phyloP scores from a whole-genome alignment of 805 yeast genomes.

The Monosporozyma servazzii region DNA sequence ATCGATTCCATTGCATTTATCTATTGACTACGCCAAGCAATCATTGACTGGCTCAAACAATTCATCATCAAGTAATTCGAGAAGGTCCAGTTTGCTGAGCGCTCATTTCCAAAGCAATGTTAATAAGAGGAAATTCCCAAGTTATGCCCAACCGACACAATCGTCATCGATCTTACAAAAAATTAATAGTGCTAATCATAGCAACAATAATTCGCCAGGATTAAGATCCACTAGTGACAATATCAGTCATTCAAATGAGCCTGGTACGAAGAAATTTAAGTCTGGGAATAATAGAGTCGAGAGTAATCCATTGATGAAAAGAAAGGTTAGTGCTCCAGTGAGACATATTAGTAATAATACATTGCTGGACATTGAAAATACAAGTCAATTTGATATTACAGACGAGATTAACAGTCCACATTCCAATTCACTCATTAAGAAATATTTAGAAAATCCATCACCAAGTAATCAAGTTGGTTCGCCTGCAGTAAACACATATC shows the following conservation, averaged over 20 bases:
- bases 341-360: not conserved
- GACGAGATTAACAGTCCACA: conserved; percentile 19
- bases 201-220: not conserved
- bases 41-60: conserved; percentile 1
- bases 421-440: conserved; percentile 21
- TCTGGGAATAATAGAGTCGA: conserved; percentile 1
- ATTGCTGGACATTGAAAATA: not conserved
- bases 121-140: conserved; percentile 17
- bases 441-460: conserved; percentile 15
- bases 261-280: conserved; percentile 4
- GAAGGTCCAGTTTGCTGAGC: conserved; percentile 29
- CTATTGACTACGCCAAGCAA: conserved; percentile 14
- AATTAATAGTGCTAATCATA: not conserved
- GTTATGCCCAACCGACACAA: conserved; percentile 27
- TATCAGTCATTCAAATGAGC: conserved; percentile 1
- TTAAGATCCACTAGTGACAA: conserved; percentile 23
- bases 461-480: not conserved
- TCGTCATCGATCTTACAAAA: conserved; percentile 10
- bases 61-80: conserved; percentile 35
- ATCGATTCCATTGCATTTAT: conserved; percentile 38
- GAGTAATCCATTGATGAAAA: conserved; percentile 2
- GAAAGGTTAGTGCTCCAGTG: conserved; percentile 22
- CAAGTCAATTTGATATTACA: conserved; percentile 23
- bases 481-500: not conserved
- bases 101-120: conserved; percentile 5